Percentiles rank a stretch among this genome's conserved stretches.
Evolutionary conservation across 805 yeast species (phyloP).

Genomic region (Candida takata): DNA sequence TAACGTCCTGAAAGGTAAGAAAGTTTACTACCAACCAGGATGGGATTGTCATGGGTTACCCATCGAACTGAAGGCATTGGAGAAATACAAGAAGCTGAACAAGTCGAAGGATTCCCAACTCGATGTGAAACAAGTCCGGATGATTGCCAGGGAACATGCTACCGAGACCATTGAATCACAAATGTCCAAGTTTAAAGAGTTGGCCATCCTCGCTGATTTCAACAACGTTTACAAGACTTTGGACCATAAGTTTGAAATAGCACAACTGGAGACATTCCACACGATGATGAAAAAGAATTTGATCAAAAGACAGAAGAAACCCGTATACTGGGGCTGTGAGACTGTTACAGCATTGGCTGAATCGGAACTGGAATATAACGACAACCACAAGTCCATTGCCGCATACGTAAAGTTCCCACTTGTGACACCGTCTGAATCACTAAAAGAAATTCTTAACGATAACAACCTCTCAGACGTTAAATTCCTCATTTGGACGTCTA

Average conservation of each 20-base stretch:
- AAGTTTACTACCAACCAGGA: conserved; percentile 77
- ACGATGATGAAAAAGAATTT: conserved; percentile 57
- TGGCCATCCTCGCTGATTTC: conserved; percentile 85
- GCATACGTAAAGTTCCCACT: conserved; percentile 64
- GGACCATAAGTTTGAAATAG: conserved; percentile 59
- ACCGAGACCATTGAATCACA: conserved; percentile 58
- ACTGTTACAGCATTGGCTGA: conserved; percentile 93
- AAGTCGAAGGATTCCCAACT: conserved; percentile 29
- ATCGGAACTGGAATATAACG: conserved; percentile 87
- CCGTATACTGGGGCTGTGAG: conserved; percentile 97
- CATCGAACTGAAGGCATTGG: conserved; percentile 81
- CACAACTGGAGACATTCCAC: conserved; percentile 68
- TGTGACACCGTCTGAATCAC: conserved; percentile 19
- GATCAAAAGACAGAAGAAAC: conserved; percentile 80
- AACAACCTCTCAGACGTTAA: conserved; percentile 14
- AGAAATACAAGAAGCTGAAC: conserved; percentile 30
- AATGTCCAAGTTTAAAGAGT: conserved; percentile 50
- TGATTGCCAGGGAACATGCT: conserved; percentile 67
- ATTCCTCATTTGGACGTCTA: conserved; percentile 88
- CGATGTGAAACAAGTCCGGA: conserved; percentile 49
- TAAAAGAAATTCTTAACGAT: conserved; percentile 5
- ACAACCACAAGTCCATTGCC: conserved; percentile 60
- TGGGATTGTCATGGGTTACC: conserved; percentile 99
- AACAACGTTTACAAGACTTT: conserved; percentile 66
- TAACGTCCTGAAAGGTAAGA: conserved; percentile 54